Evolutionary conservation across 177 flowering plant genomes (phyloP), one percentile per base, ranked within the genome.

Genomic region (Tripterygium wilfordii): DNA sequence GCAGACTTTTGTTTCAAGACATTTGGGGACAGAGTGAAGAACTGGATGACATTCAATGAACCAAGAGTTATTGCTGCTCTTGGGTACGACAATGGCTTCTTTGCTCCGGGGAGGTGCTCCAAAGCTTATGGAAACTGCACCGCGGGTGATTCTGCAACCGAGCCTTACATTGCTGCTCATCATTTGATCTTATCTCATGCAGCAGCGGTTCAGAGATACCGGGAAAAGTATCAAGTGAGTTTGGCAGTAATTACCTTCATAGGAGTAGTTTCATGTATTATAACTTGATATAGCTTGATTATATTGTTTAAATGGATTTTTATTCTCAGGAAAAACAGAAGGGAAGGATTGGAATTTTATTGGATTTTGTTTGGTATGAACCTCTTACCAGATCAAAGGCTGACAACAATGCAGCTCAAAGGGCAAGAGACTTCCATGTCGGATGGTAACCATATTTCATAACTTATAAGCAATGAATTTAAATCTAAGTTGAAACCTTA

Each of bases 1-100:
- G 76, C 81, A 10, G 79, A 74, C 0, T 75, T 86, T 25, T 86
- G 95, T 37, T 86, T 83, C 74, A 75, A 83, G 61, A 60, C 61
- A 4, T 86, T 69, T 57, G 91, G 95, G 16, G 91, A 83, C 57
- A 74, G 86, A 56, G 95, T 86, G 33, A 86, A 86, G 71, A 69
- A 86, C 40, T 86, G 91, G 95, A 58, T 79, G 61, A 77, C 95
- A 5, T 75, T 78, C 29, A 86, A 83, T 53, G 91, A 86, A 44
- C 95, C 95, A 3, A 67, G 80, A 51, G 73, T 79, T 3, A 67
- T 74, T 7, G 82, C 87, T 46, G 82, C 78, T 30, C 71, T 74
- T 9, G 88, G 83, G 0, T 85, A 78, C 58, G 80, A 74, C 30
- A 60, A 60, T 28, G 95, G 95, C 0, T 42, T 54, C 17, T 56